phyloP scores from a whole-genome alignment of 495 filamentous ascomycete species.

The Penicillium crystallinum region DNA sequence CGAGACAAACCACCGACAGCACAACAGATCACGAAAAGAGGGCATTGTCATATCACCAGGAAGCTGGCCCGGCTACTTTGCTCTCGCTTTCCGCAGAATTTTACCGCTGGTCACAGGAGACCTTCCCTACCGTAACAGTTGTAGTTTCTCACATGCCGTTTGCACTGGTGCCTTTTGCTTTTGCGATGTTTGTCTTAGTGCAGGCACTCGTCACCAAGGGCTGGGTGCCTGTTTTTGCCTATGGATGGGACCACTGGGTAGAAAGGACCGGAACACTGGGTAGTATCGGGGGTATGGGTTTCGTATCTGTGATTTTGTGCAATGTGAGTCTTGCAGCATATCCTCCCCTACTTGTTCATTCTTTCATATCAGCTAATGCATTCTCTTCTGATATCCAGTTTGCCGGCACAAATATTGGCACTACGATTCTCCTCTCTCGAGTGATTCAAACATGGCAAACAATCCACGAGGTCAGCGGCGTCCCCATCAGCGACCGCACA shows the following conservation, averaged over 20 bases:
- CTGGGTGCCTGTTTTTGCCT: constrained; percentile 62
- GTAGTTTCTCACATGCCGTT: constrained; percentile 57
- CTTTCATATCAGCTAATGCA: not conserved
- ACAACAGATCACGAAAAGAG: constrained; percentile 14
- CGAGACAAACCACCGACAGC: not conserved
- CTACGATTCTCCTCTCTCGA: constrained; percentile 60
- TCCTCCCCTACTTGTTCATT: not conserved
- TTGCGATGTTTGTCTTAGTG: constrained; percentile 65
- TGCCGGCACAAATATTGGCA: constrained; percentile 65
- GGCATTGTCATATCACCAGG: not conserved
- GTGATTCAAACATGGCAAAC: constrained; percentile 58
- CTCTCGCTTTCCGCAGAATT: constrained; percentile 36
- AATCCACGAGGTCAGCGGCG: constrained; percentile 43
- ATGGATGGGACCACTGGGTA: constrained; percentile 66
- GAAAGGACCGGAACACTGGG: constrained; percentile 58
- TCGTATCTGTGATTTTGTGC: constrained; percentile 61
- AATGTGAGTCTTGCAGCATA: constrained; percentile 47
- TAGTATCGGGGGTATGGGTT: constrained; percentile 60
- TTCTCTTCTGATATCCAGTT: constrained; percentile 40
- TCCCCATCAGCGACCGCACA: constrained; percentile 48
- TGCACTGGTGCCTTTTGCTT: constrained; percentile 58
- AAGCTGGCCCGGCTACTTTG: constrained; percentile 32
- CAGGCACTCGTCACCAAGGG: constrained; percentile 62
- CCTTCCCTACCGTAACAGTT: constrained; percentile 59
- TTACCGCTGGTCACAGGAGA: constrained; percentile 55